Conservation (phyloP, 768 basidiomycete species). For the Artomyces pyxidatus region DNA sequence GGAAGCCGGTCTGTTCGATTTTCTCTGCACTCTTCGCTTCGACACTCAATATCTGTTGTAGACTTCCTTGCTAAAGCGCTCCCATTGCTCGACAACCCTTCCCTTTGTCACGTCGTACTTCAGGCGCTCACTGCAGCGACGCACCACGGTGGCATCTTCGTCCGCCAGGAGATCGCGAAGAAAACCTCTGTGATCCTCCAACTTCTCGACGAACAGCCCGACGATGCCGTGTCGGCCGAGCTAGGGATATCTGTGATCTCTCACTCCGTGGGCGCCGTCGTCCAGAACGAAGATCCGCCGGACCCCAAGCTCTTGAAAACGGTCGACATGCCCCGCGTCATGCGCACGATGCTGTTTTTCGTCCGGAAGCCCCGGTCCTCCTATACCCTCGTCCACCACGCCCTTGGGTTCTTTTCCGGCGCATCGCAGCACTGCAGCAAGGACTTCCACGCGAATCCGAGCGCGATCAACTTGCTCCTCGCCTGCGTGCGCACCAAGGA, state of each 20-base stretch:
- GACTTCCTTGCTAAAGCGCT: background rate
- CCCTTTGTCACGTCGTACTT: background rate
- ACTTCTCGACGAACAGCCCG: slow-evolving; percentile 40
- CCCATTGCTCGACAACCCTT: background rate
- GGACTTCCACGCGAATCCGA: slow-evolving; percentile 36
- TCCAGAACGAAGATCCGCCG: slow-evolving; percentile 31
- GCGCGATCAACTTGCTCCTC: slow-evolving; percentile 42
- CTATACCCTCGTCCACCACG: slow-evolving; percentile 42
- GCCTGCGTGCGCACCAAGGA: slow-evolving; percentile 49
- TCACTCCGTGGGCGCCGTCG: slow-evolving; percentile 40
- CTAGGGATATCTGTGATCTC: slow-evolving; percentile 43
- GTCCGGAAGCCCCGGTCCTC: slow-evolving; percentile 36
- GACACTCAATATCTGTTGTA: slow-evolving; percentile 10
- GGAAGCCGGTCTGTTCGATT: slow-evolving; percentile 35
- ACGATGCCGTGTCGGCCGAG: slow-evolving; percentile 43
- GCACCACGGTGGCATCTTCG: background rate
- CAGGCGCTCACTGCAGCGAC: background rate
- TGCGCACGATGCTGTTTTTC: slow-evolving; percentile 32
- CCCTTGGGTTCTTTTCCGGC: slow-evolving; percentile 36
- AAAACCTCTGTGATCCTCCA: slow-evolving; percentile 28
- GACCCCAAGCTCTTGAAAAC: slow-evolving; percentile 30
- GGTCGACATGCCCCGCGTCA: slow-evolving; percentile 30
- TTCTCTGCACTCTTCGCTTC: too few relatives aligned
- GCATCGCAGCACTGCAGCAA: slow-evolving; percentile 37
- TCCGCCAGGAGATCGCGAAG: slow-evolving; percentile 1